Base-by-base conservation (phyloP, 306 rosid genomes). In the Quercus parvula region DNA sequence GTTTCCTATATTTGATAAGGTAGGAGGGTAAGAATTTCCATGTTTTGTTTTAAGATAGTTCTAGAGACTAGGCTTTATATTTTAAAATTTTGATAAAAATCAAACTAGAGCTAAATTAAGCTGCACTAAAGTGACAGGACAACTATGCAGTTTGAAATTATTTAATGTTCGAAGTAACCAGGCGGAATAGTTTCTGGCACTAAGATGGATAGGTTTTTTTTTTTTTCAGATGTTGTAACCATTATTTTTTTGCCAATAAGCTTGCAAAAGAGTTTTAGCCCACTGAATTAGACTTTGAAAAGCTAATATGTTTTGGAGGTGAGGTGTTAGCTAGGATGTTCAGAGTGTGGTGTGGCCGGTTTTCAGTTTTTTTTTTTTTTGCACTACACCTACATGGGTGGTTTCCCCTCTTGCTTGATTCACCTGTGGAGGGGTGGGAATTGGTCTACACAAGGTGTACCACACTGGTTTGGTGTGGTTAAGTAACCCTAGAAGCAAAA, bases 1-100 rank as follows among this genome's bases (percentile, higher is more conserved):
- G 87, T 93, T 79, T 78, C 99, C 99, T 55, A 85, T 95, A 76
- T 95, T 93, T 67, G 96, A 93, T 80, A 95, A 95, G 99, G 99
- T 91, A 87, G 24, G 78, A 77, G 20, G 8, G 46, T 5, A 35
- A 41, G 70, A 30, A 35, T 25, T 49, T 52, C 64, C 6, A 73
- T 19, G 66, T 63, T 56, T 73, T 3, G 55, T 30, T 63, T 64
- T 1, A 64, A 30, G 11, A 30, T 30, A 30, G 70, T 35, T 64
- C 19, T 30, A 17, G 70, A 30, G 20, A 64, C 46, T 30, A 4
- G 6, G 46, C 1, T 28, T 64, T 49, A 49, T 11, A 64, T 2
- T 41, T 27, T 27, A 14, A 18, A 3, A 3, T 64, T 19, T 64
- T 17, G 70, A 28, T 17, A 64, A 64, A 9, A 28, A 64, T 7